Base-by-base conservation (phyloP, 2,329 filamentous ascomycete species). In the Cladosporium sphaerospermum region DNA sequence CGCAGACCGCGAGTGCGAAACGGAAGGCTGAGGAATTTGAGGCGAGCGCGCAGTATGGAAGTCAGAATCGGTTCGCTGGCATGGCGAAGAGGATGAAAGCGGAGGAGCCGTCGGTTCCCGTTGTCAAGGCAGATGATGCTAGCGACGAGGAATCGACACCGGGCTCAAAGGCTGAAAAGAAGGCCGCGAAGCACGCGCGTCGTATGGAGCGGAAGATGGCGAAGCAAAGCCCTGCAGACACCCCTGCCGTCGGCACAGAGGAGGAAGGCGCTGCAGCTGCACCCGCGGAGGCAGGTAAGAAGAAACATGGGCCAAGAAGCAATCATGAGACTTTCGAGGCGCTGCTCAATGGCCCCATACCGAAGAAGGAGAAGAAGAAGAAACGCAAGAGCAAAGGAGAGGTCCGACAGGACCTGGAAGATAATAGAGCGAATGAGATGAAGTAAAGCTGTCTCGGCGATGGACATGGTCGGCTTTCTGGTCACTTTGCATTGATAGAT, bases 1-100 rank as follows among this genome's bases (percentile, higher is more conserved):
- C 64, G 57, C 71, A 75, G 56, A 59, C 59, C 45, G 61, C 58
- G n/a, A 61, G 61, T 3, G 68, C 66, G 45, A 67, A 69, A 59
- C 59, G 66, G 54, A 70, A 69, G 59, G 56, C 69, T 28, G 67
- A 69, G 47, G 63, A 66, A 31, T 58, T 70, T 45, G 54, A 43
- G 61, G 57, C 43, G 54, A 54, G 31, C 33, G 37, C 52, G 3
- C 45, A 42, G 14, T 48, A 59, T 4, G 66, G 67, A 10, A 68
- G 55, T 47, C 64, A 68, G 52, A 67, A 63, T 54, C 61, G 65
- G 14, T 68, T 69, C 28, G 65, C 67, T 42, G 63, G 58, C 9
- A 56, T 57, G 11, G 60, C 60, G 54, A 71, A 69, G 63, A 66
- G 61, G 52, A 66, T 67, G 31, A 61, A 60, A 52, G 62, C 57